These are phyloP conservation scores for Asterochloris erici DNA, from an alignment of 139 green algal genomes.

Conservation along the genomic window DNA sequence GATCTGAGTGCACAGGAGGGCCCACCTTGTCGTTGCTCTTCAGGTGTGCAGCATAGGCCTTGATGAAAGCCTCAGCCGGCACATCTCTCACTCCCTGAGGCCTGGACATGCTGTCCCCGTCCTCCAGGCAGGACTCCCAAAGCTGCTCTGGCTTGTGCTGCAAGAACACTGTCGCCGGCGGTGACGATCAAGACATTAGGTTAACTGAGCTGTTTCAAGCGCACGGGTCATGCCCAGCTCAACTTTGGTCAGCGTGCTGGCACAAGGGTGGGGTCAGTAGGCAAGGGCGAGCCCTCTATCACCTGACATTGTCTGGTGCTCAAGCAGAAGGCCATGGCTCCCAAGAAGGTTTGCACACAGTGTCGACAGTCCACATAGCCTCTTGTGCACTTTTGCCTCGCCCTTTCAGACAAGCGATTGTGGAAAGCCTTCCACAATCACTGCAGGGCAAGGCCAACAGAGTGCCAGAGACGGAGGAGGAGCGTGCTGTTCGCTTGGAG, in stretches of 20 bases:
- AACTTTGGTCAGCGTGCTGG: too few relatives aligned
- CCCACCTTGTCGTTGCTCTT: conserved; percentile 95
- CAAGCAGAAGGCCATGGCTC: background rate
- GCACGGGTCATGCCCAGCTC: too few relatives aligned
- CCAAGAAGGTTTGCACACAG: conserved; percentile 9
- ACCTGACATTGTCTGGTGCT: too few relatives aligned
- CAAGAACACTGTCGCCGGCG: too few relatives aligned
- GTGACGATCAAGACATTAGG: too few relatives aligned
- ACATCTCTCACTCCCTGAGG: conserved; percentile 82
- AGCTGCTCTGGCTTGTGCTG: too few relatives aligned
- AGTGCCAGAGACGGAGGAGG: conserved; percentile 59
- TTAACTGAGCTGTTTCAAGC: too few relatives aligned
- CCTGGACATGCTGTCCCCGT: background rate
- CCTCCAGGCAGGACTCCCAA: background rate
- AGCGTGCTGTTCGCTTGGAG: conserved; percentile 47
- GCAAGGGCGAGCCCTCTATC: too few relatives aligned
- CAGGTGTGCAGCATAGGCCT: conserved; percentile 90
- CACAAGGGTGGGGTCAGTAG: too few relatives aligned
- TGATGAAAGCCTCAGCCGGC: conserved; percentile 83
- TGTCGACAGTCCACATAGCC: background rate
- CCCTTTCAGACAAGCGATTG: background rate
- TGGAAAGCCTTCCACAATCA: conserved; percentile 41
- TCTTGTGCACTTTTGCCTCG: background rate
- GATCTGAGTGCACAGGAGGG: background rate
- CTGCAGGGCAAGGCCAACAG: conserved; percentile 23